Conservation (phyloP, 208 protist genomes). For the Trypanosoma congolense region DNA sequence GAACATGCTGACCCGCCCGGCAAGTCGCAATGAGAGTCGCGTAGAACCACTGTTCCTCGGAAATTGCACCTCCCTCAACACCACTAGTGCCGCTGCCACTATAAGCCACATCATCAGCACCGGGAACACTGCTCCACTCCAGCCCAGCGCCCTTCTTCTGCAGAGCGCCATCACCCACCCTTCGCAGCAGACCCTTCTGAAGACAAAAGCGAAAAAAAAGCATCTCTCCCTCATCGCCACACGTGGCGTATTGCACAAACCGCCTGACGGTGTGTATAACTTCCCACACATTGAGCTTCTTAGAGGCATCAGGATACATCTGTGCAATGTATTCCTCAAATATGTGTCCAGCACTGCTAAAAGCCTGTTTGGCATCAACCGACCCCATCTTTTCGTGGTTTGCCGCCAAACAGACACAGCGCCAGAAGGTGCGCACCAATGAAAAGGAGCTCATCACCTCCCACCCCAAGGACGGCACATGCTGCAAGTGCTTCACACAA, state of each 20-base stretch:
- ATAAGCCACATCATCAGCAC: background rate
- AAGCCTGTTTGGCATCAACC: slow-evolving; percentile 30
- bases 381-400: slow-evolving; percentile 16
- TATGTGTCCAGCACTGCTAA: slow-evolving; percentile 32
- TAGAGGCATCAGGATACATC: slow-evolving; percentile 8
- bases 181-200: slow-evolving; percentile 25
- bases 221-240: slow-evolving; percentile 69
- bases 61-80: slow-evolving; percentile 7
- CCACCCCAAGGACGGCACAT: slow-evolving; percentile 20
- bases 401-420: slow-evolving; percentile 50
- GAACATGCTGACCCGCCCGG: slow-evolving; percentile 40
- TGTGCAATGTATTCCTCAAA: slow-evolving; percentile 15
- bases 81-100: background rate
- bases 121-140: background rate
- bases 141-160: background rate
- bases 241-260: slow-evolving; percentile 48
- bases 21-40: slow-evolving; percentile 58
- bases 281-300: slow-evolving; percentile 8
- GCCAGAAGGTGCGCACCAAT: slow-evolving; percentile 62
- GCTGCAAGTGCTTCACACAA: slow-evolving; percentile 25
- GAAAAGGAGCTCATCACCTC: slow-evolving; percentile 43
- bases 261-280: slow-evolving; percentile 24
- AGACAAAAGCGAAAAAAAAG: slow-evolving; percentile 55
- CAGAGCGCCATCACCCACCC: slow-evolving; percentile 10
- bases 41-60: slow-evolving; percentile 35